Base-by-base conservation (phyloP, 2,329 filamentous ascomycete genomes). In the Rugonectria rugulosa region DNA sequence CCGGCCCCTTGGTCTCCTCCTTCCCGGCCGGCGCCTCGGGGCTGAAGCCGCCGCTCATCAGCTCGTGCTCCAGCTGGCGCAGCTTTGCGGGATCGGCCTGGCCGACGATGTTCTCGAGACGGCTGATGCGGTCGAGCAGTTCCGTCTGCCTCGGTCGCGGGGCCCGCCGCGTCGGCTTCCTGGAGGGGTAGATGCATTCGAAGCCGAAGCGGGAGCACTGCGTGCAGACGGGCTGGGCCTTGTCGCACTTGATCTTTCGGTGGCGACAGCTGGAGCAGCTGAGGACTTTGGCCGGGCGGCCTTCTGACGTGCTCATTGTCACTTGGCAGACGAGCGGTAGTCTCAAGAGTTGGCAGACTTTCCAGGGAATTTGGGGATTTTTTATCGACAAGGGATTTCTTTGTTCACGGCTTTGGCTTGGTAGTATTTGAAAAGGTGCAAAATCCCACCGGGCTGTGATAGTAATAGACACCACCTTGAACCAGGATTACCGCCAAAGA, bases 181-280 rank as follows among this genome's bases (percentile, higher is more conserved):
- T 73, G n/a, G 72, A 68, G 15, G 77, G 77, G 49, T 77, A 79
- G 31, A 77, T 63, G 63, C 80, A 88, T 41, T 82, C 76, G 8
- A 75, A 72, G 7, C 73, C 69, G 31, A 76, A 73, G 44, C 77
- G 79, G 19, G 76, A 64, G 65, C 85, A 87, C 52, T 81, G 79
- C 6, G 72, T 69, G 66, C 86, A 88, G 21, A 57, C 40, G 5
- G 85, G 85, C 56, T 79, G 75, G 29, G 75, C 73, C 59, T 82
- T 80, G 65, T 85, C 79, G 70, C 85, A 88, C 61, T 82, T 86
- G 38, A 87, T 75, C 67, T 88, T 88, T 58, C 84, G 80, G 58
- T 83, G 81, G 56, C 87, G 84, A 63, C 87, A 90, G n/a, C 79
- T 77, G 5, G 84, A 76, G 66, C 87, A 89, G 31, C 76, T 79